Evolutionary conservation across 225 moss, liverwort and hornwort genomes (phyloP), one percentile per base, ranked within the genome.

Genomic region (Marchantia paleacea): DNA sequence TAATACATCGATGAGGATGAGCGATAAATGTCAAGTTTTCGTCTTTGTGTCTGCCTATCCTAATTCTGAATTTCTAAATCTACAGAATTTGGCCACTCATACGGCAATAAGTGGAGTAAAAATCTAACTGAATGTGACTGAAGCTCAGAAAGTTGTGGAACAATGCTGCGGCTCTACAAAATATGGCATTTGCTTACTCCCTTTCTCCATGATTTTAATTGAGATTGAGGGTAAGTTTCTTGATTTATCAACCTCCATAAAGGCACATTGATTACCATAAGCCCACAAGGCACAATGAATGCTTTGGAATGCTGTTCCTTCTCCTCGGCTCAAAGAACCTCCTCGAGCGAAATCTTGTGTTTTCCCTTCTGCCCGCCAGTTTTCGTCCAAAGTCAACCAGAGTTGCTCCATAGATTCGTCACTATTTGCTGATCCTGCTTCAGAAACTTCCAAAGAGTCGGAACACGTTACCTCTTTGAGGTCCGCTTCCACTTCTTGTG

Each of bases 161-260:
- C 68, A 31, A 94, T 0, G 91, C 94, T 73, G 84, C 86, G 47
- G 91, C 91, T 53, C 89, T 96, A 54, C 92, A 90, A 29, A 94
- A 96, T 74, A 92, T 96, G 82, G 94, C 96, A 52, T 96, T 94
- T 75, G 94, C 94, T 0, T 96, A 96, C 77, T 96, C 94, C 48
- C n/a, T n/a, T 96, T 89, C 79, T 96, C 96, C 7, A 90, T 96
- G 92, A 96, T 92, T 49, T 89, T 96, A 4, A 94, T 92, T 5
- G 94, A 96, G 72, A 96, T 96, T 80, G 84, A 96, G 92, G 96
- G 92, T 58, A 9, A 12, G 57, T 52, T 22, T 55, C 75, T 8
- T 75, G 10, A 14, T 4, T 15, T 28, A 7, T 54, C 29, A 75
- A 2, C 73, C 57, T 71, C n/a, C n/a, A n/a, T n/a, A n/a, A n/a